These are phyloP conservation scores for Starmerella apicola DNA, from an alignment of 805 yeast genomes.

Conservation along the genomic window DNA sequence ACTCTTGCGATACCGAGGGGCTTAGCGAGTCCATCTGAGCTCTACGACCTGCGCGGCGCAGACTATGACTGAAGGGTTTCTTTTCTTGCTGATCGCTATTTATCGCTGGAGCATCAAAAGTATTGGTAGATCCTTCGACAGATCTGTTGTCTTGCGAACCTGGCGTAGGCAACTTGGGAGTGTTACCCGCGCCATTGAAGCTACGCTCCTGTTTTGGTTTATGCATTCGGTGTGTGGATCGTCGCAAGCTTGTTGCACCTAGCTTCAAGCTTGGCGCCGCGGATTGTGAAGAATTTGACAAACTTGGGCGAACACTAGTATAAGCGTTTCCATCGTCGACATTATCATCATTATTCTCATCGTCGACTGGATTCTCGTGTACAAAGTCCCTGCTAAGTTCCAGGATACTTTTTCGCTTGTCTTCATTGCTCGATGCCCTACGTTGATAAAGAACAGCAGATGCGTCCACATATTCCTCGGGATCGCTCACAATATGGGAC, in stretches of 20 bases:
- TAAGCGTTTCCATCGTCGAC: no score
- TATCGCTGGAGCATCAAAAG: no score
- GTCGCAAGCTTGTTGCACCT: constrained; percentile 16
- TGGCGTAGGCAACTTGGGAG: no score
- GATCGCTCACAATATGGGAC: constrained; percentile 26
- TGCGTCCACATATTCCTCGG: constrained; percentile 26
- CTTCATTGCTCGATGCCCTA: constrained; percentile 17
- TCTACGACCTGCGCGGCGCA: no score
- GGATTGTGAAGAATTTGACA: not conserved
- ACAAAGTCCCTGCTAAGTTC: constrained; percentile 56
- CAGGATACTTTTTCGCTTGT: constrained; percentile 22
- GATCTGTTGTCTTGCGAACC: no score
- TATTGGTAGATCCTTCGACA: no score
- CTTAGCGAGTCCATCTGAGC: no score
- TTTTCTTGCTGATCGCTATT: no score
- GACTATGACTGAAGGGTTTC: no score
- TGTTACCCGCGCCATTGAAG: no score
- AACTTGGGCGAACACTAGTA: no score
- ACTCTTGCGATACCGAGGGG: not conserved
- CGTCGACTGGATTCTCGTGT: constrained; percentile 51
- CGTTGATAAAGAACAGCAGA: constrained; percentile 25
- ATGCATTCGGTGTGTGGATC: constrained; percentile 16
- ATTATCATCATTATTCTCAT: not conserved
- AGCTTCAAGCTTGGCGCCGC: not conserved
- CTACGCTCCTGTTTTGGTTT: no score